Conservation (phyloP, 345 rosid species). For the Eutrema yunnanense region DNA sequence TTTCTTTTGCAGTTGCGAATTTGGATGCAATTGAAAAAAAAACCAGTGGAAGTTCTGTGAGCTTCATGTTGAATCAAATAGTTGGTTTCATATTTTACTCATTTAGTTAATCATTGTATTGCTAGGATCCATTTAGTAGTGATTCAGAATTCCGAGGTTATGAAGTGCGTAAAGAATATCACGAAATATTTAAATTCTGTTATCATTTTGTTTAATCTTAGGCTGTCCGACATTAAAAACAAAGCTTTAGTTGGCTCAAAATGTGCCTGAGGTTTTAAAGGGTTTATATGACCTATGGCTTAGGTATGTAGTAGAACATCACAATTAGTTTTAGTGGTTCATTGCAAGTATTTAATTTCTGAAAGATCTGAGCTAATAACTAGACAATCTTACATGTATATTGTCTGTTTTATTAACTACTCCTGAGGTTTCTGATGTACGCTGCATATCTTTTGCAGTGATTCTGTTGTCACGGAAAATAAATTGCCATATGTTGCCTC, state of each 20-base stretch:
- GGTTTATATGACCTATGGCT: neutral
- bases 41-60: neutral
- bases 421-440: constrained; percentile 17
- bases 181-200: neutral
- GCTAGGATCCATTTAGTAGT: neutral
- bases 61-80: neutral
- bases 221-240: neutral
- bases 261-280: neutral
- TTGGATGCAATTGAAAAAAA: neutral
- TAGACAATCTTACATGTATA: neutral
- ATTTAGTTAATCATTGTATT: neutral
- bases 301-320: neutral
- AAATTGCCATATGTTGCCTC: constrained; percentile 36
- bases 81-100: neutral
- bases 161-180: neutral
- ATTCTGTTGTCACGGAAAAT: constrained; percentile 36
- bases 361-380: neutral
- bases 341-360: neutral
- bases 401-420: neutral
- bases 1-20: neutral
- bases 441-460: constrained; percentile 49
- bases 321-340: neutral
- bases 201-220: neutral
- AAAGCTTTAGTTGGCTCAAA: neutral
- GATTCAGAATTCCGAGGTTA: neutral